phyloP scores from a whole-genome alignment of 805 yeast genomes.

The Starmera amethionina region DNA sequence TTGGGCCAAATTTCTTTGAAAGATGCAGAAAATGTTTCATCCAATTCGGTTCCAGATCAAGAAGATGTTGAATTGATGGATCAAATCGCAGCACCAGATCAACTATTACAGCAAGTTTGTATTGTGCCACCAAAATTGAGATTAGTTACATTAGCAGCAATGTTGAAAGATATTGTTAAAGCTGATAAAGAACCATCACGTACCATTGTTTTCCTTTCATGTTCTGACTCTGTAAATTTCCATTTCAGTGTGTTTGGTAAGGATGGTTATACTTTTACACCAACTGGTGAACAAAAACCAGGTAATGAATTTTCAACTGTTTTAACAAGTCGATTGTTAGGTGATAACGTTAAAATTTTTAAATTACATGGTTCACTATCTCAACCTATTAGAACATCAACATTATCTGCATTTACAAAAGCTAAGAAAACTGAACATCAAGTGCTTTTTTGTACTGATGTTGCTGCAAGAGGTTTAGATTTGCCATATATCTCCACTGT shows the following conservation, averaged over 20 bases:
- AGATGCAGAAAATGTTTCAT: constrained; percentile 57
- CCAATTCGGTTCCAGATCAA: constrained; percentile 22
- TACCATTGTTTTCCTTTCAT: constrained; percentile 80
- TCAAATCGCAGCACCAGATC: constrained; percentile 70
- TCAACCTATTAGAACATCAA: constrained; percentile 74
- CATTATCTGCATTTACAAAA: constrained; percentile 35
- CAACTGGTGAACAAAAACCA: constrained; percentile 24
- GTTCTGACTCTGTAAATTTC: constrained; percentile 95
- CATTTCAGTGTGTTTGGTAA: constrained; percentile 71
- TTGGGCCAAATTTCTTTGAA: constrained; percentile 70
- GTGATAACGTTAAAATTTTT: constrained; percentile 37
- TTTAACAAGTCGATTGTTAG: constrained; percentile 43
- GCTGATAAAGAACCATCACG: constrained; percentile 29
- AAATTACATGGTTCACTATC: constrained; percentile 87
- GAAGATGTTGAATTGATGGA: constrained; percentile 19
- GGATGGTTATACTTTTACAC: constrained; percentile 34
- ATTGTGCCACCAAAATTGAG: constrained; percentile 90
- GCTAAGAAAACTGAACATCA: constrained; percentile 39
- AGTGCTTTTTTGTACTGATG: constrained; percentile 89
- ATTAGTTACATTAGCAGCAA: constrained; percentile 68
- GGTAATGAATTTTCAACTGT: constrained; percentile 26
- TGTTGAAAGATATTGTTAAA: constrained; percentile 39
- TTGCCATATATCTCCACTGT: constrained; percentile 79
- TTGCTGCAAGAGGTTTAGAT: constrained; percentile 95
- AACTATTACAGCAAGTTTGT: constrained; percentile 68